Evolutionary conservation across 768 basidiomycete species (phyloP).

Genomic region (Rhodocollybia butyracea): DNA sequence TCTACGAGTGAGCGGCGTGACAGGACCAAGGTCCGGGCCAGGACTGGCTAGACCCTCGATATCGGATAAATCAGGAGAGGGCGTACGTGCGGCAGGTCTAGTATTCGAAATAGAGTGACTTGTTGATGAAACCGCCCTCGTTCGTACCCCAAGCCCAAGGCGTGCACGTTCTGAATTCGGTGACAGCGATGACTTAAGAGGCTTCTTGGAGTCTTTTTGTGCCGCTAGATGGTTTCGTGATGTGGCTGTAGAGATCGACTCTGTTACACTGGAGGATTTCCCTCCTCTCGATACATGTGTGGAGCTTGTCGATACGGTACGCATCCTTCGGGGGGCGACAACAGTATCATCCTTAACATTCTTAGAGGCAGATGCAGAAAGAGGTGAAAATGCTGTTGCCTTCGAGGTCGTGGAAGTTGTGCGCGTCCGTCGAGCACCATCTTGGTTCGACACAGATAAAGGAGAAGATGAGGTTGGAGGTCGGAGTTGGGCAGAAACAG

Average conservation of each 20-base stretch:
- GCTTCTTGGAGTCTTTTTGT: background rate
- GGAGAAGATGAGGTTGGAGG: background rate
- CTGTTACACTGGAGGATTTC: background rate
- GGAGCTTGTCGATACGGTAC: background rate
- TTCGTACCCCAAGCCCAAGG: background rate
- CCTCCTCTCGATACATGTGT: background rate
- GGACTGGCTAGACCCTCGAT: constrained; percentile 5
- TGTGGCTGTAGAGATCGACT: background rate
- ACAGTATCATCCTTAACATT: background rate
- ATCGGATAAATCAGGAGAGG: constrained; percentile 37
- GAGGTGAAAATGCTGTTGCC: background rate
- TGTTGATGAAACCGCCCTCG: constrained; percentile 3
- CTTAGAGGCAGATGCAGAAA: background rate
- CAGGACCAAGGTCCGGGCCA: constrained; percentile 3
- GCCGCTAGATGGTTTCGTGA: background rate
- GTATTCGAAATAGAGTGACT: background rate
- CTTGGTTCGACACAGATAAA: background rate
- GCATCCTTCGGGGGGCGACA: background rate
- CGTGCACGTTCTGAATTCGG: background rate
- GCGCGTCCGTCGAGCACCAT: constrained; percentile 22
- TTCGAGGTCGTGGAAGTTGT: constrained; percentile 21
- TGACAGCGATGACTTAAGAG: background rate
- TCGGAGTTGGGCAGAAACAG: background rate
- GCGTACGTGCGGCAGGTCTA: constrained; percentile 3
- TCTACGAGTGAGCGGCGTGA: constrained; percentile 20